These are phyloP conservation scores for Rubroboletus satanas DNA, from an alignment of 768 basidiomycete genomes.

Conservation along the genomic window DNA sequence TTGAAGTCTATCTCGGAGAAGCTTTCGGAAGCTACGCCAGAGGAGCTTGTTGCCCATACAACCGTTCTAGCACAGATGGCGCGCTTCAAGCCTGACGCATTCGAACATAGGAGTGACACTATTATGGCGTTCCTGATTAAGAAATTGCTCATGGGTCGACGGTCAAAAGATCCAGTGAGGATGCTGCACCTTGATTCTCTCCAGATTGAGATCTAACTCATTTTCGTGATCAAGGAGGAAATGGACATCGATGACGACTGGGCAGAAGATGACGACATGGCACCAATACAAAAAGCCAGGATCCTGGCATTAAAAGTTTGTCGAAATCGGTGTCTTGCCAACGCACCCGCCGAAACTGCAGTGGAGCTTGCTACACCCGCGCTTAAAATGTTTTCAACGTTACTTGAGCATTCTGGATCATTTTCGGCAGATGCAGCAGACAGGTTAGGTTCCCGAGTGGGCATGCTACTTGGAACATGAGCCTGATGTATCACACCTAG, in stretches of 20 bases:
- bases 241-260: slow-evolving; percentile 70
- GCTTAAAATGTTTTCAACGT: slow-evolving; percentile 65
- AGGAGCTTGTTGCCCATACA: slow-evolving; percentile 59
- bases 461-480: background rate
- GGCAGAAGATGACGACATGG: slow-evolving; percentile 63
- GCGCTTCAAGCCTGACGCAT: slow-evolving; percentile 59
- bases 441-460: slow-evolving; percentile 37
- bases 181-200: background rate
- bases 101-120: slow-evolving; percentile 74
- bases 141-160: slow-evolving; percentile 60
- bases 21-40: slow-evolving; percentile 45
- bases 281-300: slow-evolving; percentile 61
- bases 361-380: slow-evolving; percentile 70
- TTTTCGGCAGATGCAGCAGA: slow-evolving; percentile 52
- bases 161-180: slow-evolving; percentile 44
- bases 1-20: slow-evolving; percentile 54
- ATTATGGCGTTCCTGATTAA: slow-evolving; percentile 72
- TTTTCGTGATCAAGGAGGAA: slow-evolving; percentile 40
- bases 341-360: slow-evolving; percentile 54
- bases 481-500: slow-evolving; percentile 34
- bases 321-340: slow-evolving; percentile 74
- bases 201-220: background rate
- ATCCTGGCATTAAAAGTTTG: slow-evolving; percentile 76
- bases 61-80: slow-evolving; percentile 75
- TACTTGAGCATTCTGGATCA: slow-evolving; percentile 69